Conservation (phyloP, 169 alveolate species). For the Cystoisospora suis region DNA sequence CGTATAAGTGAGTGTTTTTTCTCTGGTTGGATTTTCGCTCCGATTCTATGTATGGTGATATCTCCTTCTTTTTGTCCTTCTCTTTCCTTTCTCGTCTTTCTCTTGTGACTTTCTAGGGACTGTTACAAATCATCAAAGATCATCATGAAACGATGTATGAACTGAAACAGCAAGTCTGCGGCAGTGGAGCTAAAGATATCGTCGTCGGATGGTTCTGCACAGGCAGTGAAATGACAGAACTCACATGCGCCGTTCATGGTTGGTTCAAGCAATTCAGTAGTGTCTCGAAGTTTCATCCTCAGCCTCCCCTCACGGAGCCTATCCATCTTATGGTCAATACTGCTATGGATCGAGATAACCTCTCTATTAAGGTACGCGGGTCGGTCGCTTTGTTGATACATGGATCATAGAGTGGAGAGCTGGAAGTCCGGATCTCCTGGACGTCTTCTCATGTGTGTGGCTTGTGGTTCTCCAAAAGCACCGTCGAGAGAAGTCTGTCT, state of each 20-base stretch:
- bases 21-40: too few relatives aligned
- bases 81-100: not conserved
- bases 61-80: too few relatives aligned
- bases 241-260: conserved; percentile 92
- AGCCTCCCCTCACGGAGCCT: conserved; percentile 88
- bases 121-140: conserved; percentile 89
- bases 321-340: conserved; percentile 91
- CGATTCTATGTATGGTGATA: too few relatives aligned
- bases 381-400: too few relatives aligned
- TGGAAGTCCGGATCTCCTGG: too few relatives aligned
- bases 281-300: conserved; percentile 87
- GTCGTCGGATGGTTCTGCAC: conserved; percentile 90
- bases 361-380: conserved; percentile 80
- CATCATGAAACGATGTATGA: conserved; percentile 91
- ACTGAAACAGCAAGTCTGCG: conserved; percentile 84
- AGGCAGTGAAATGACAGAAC: conserved; percentile 88
- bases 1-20: too few relatives aligned
- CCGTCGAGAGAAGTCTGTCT: too few relatives aligned
- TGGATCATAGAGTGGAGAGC: too few relatives aligned
- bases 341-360: conserved; percentile 83
- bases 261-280: conserved; percentile 89
- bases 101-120: conserved; percentile 71
- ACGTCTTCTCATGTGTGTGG: too few relatives aligned
- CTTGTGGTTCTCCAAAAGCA: too few relatives aligned
- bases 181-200: conserved; percentile 87